Evolutionary conservation across 2,329 filamentous ascomycete genomes (phyloP), one percentile per base, ranked within the genome.

Genomic region (Aspergillus bombycis): DNA sequence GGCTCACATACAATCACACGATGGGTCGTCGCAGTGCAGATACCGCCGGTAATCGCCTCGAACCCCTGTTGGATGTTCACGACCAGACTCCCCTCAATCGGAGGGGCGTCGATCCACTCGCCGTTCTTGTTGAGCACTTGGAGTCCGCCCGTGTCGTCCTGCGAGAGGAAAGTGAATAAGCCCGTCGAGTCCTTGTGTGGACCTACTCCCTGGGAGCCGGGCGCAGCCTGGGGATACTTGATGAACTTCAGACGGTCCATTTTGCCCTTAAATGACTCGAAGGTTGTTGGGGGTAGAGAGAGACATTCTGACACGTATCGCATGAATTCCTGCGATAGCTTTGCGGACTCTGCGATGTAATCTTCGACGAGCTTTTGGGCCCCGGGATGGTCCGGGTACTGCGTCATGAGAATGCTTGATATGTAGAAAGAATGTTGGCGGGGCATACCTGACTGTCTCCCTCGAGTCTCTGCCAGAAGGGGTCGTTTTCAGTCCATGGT

Each of bases 231-330:
- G 0, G 84, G 85, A 62, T 86, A 86, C 70, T 85, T 86, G 61
- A 86, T 79, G 60, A 86, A 84, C 61, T 87, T 87, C 46, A 87
- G 76, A 65, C 77, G 70, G 69, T 85, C 84, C 77, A 87, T 86
- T 4, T 70, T 70, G 2, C 76, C 76, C 57, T 70, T 71, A 75
- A 86, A 86, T 14, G 74, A 75, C 61, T 81, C 78, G 68, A 87
- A 86, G 0, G 85, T 83, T 19, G 77, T 74, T 0, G 77, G 58
- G 0, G 80, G 69, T 0, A 87, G 77, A 0, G 80, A 82, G n/a
- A 87, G 78, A 14, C 79, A 80, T 71, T 87, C 84, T n/a, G 85
- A 84, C 23, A 86, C 85, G 9, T 83, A 77, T 11, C 79, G 81
- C n/a, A 85, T 84, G 74, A 86, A 86, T 54, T 79, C 74, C 23